Conservation (phyloP, 225 moss, liverwort and hornwort species). For the Lunularia cruciata region DNA sequence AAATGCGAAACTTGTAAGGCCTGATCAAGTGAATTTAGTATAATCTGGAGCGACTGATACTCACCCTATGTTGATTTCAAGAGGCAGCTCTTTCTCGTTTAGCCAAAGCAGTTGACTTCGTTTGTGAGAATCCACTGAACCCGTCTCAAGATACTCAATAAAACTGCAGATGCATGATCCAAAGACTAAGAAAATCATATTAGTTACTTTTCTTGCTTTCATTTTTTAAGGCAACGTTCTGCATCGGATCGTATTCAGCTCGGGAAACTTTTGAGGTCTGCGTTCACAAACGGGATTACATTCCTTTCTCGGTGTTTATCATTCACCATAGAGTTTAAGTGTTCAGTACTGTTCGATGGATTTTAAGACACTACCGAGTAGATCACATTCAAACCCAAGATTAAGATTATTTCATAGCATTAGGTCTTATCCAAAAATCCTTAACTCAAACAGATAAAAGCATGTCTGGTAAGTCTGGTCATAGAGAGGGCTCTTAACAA, state of each 20-base stretch:
- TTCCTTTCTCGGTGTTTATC: no score
- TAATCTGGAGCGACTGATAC: conserved; percentile 21
- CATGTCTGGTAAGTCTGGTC: background rate
- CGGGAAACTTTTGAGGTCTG: no score
- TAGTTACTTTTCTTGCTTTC: no score
- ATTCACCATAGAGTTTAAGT: no score
- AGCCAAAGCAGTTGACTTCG: conserved; percentile 58
- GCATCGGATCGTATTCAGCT: no score
- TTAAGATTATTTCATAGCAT: background rate
- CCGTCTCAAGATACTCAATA: conserved; percentile 53
- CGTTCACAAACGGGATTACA: no score
- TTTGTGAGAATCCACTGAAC: conserved; percentile 60
- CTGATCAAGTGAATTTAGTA: background rate
- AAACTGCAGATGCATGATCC: conserved; percentile 38
- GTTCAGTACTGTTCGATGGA: background rate
- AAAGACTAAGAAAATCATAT: conserved; percentile 1
- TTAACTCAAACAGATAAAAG: background rate
- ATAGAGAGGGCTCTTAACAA: background rate
- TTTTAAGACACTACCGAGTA: no score
- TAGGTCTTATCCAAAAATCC: no score
- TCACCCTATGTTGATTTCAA: conserved; percentile 66
- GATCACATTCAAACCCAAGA: no score
- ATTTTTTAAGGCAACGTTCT: no score
- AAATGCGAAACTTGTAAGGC: no score
- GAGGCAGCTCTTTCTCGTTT: conserved; percentile 19